A percentile compares a stretch with the other conserved stretches of the same genome.
These are phyloP conservation scores for Graphiopsis chlorocephala DNA, from an alignment of 2,329 filamentous ascomycete species.

Conservation along the genomic window DNA sequence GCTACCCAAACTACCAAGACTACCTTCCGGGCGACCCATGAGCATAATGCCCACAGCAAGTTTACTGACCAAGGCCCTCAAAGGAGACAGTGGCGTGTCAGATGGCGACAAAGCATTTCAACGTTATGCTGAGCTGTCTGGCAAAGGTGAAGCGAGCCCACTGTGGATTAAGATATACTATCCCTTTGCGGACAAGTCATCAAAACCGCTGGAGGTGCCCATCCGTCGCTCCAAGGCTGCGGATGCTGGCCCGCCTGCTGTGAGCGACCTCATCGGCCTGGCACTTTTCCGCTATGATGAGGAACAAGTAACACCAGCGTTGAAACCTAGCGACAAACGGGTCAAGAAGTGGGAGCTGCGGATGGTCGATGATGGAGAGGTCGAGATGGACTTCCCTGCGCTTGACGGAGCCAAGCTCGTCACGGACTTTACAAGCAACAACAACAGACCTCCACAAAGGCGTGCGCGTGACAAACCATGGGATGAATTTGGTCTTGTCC, in stretches of 20 bases:
- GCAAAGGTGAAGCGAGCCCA: slow-evolving; percentile 74
- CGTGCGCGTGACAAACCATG: slow-evolving; percentile 72
- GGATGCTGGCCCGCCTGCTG: slow-evolving; percentile 63
- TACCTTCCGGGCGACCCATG: slow-evolving; percentile 70
- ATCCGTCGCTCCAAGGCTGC: slow-evolving; percentile 68
- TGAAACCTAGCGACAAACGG: slow-evolving; percentile 65
- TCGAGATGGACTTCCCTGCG: slow-evolving; percentile 81
- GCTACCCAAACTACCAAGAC: slow-evolving; percentile 57
- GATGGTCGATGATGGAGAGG: slow-evolving; percentile 81
- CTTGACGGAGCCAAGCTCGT: slow-evolving; percentile 71
- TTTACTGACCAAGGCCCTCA: slow-evolving; percentile 67
- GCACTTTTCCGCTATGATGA: slow-evolving; percentile 75
- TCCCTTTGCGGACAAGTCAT: slow-evolving; percentile 64
- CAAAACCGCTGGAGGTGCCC: slow-evolving; percentile 67
- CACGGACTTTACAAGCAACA: slow-evolving; percentile 74
- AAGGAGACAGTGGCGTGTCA: slow-evolving; percentile 32
- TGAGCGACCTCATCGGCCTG: slow-evolving; percentile 78
- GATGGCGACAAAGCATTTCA: slow-evolving; percentile 67
- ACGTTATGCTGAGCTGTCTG: slow-evolving; percentile 71
- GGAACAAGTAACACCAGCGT: slow-evolving; percentile 67
- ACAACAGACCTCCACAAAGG: slow-evolving; percentile 64
- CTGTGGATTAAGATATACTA: slow-evolving; percentile 75
- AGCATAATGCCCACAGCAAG: slow-evolving; percentile 70
- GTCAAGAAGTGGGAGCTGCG: slow-evolving; percentile 80
- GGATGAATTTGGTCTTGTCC: slow-evolving; percentile 78